phyloP scores from a whole-genome alignment of 441 rosid genomes.

The Arabidopsis lyrata region DNA sequence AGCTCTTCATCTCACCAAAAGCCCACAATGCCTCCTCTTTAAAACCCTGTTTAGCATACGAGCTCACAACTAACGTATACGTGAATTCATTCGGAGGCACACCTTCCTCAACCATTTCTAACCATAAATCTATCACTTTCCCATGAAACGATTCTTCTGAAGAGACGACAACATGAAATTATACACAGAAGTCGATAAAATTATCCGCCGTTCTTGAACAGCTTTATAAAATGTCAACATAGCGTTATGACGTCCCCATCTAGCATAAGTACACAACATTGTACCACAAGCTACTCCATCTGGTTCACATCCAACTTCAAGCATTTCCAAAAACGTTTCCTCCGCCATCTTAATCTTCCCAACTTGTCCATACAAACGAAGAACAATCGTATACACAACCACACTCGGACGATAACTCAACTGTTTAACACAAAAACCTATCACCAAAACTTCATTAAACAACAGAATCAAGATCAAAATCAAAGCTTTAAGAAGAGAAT shows the following conservation, averaged over 20 bases:
- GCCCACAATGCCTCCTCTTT: constrained; percentile 67
- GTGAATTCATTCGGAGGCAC: constrained; percentile 71
- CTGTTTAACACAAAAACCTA: constrained; percentile 68
- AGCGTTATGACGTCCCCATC: constrained; percentile 91
- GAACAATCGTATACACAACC: constrained; percentile 74
- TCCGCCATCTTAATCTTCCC: constrained; percentile 91
- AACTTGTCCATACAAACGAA: constrained; percentile 84
- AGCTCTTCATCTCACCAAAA: constrained; percentile 73
- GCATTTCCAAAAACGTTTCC: constrained; percentile 91
- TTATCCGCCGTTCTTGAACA: constrained; percentile 66
- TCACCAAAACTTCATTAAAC: constrained; percentile 46
- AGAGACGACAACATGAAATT: constrained; percentile 93
- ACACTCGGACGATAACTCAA: constrained; percentile 80
- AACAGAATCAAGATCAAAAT: neutral
- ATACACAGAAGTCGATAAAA: constrained; percentile 70
- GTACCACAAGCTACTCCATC: constrained; percentile 97
- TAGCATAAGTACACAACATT: constrained; percentile 89
- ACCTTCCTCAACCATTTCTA: constrained; percentile 64
- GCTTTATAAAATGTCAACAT: constrained; percentile 84
- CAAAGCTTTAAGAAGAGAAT: constrained; percentile 2
- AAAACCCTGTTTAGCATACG: constrained; percentile 68
- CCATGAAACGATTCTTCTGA: constrained; percentile 84
- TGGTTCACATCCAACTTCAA: constrained; percentile 86
- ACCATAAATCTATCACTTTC: constrained; percentile 75
- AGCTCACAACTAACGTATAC: constrained; percentile 79